Base-by-base conservation (phyloP, 441 rosid species). In the Theobroma grandiflorum region DNA sequence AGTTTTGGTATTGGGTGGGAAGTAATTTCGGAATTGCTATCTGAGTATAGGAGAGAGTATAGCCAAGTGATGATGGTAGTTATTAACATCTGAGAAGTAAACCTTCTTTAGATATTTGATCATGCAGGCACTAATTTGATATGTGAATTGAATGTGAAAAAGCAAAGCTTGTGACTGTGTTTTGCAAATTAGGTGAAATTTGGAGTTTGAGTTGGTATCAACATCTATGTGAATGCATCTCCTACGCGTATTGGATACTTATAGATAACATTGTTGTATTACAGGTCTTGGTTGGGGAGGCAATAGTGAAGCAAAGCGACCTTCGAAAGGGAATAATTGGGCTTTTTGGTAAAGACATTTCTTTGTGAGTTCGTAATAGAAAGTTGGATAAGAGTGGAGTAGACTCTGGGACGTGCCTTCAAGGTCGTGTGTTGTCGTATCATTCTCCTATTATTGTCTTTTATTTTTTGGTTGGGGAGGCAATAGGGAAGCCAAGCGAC, bases 271-370 rank as follows among this genome's bases (percentile, higher is more conserved):
- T 35, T 72, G 57, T 62, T 26, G 3, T 31, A 11, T 7, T 77
- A 85, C 88, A 97, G 99, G 97, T 94, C 62, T 86, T 97, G 90
- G 99, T 97, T 76, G 98, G 99, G 45, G 99, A 97, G 78, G 95
- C 98, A 0, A 83, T 97, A 22, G 98, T 95, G 82, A 95, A 91
- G 82, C 98, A 97, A 82, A 87, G 80, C 26, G 95, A 95, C 72
- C 98, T 98, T 0, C 89, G 88, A 82, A 86, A 88, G 83, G 99
- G 91, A 80, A 95, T 97, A 78, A 78, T 84, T 3, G 95, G 93
- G 81, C 97, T 97, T 63, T 97, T 92, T 72, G 98, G 99, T 38
- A 90, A 76, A 86, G 96, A 94, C 78, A 91, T 97, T 37, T 95
- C 96, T 18, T 8, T 72, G 52, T 90, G 84, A 85, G 49, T 57